A percentile compares a stretch with the other conserved stretches of the same genome.
Conservation (phyloP, 176 grass and related monocot species). For the Pontederia crassipes region DNA sequence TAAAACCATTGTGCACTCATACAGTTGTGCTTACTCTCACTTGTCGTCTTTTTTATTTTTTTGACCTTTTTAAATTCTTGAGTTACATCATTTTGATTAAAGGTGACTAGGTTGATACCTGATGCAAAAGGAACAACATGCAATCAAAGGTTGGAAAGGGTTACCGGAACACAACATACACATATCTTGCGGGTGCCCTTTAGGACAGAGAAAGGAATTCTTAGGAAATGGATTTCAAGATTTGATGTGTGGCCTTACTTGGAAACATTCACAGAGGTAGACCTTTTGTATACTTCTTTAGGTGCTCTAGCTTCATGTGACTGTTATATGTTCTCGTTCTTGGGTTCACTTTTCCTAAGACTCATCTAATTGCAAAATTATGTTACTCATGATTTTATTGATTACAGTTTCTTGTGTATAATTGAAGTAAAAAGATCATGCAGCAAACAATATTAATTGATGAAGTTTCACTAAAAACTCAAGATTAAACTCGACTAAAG, state of each 20-base stretch:
- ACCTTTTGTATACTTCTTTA: neutral
- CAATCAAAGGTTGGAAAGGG: conserved; percentile 87
- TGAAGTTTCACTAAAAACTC: too few relatives aligned
- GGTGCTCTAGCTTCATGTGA: neutral
- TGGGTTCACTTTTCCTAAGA: too few relatives aligned
- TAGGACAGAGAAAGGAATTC: conserved; percentile 67
- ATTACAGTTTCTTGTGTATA: too few relatives aligned
- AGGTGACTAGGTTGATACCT: conserved; percentile 98
- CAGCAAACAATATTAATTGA: too few relatives aligned
- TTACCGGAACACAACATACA: conserved; percentile 78
- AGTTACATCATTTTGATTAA: conserved; percentile 12
- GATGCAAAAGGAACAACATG: conserved; percentile 94
- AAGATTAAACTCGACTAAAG: too few relatives aligned
- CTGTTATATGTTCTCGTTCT: neutral
- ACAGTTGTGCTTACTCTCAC: too few relatives aligned
- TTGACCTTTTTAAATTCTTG: conserved; percentile 5
- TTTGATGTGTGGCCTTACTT: conserved; percentile 98
- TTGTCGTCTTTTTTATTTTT: neutral
- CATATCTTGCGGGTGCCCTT: conserved; percentile 85
- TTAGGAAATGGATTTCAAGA: conserved; percentile 94
- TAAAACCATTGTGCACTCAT: neutral
- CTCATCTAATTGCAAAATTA: too few relatives aligned
- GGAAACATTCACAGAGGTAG: conserved; percentile 73
- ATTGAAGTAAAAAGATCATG: too few relatives aligned
- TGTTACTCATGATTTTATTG: too few relatives aligned